These are phyloP conservation scores for Capsella bursapastoris DNA, from an alignment of 345 rosid species.

Conservation along the genomic window DNA sequence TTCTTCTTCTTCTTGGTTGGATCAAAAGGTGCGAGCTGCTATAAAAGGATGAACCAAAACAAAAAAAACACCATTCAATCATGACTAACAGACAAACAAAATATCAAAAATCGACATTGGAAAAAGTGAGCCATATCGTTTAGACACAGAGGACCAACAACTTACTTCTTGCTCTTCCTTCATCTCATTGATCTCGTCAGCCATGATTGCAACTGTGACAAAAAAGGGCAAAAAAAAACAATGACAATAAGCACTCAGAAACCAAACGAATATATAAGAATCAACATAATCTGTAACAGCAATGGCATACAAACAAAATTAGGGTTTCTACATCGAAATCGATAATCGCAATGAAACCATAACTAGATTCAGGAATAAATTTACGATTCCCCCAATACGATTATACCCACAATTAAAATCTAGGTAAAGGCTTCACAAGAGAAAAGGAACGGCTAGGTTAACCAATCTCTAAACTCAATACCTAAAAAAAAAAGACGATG, in stretches of 20 bases:
- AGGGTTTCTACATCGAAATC: conserved; percentile 1
- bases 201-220: conserved; percentile 40
- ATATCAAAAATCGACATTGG: not conserved
- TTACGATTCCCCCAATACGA: not conserved
- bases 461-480: not conserved
- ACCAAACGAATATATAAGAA: not conserved
- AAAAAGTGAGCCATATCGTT: not conserved
- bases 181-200: conserved; percentile 38
- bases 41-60: not conserved
- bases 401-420: not conserved
- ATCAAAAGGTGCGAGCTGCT: conserved; percentile 83
- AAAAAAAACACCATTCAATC: conserved; percentile 1
- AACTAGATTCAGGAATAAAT: conserved; percentile 9
- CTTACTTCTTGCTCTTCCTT: conserved; percentile 45
- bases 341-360: conserved; percentile 2
- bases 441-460: not conserved
- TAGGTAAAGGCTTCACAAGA: not conserved
- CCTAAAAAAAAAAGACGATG: not conserved
- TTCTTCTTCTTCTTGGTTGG: conserved; percentile 97
- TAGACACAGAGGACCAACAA: not conserved
- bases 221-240: not conserved
- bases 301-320: not conserved
- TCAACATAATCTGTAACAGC: not conserved
- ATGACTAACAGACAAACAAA: not conserved
- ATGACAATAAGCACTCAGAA: conserved; percentile 1